Evolutionary conservation across 257 asterid species (phyloP), one percentile per base, ranked within the genome.

Genomic region (Penstemon newberryi): DNA sequence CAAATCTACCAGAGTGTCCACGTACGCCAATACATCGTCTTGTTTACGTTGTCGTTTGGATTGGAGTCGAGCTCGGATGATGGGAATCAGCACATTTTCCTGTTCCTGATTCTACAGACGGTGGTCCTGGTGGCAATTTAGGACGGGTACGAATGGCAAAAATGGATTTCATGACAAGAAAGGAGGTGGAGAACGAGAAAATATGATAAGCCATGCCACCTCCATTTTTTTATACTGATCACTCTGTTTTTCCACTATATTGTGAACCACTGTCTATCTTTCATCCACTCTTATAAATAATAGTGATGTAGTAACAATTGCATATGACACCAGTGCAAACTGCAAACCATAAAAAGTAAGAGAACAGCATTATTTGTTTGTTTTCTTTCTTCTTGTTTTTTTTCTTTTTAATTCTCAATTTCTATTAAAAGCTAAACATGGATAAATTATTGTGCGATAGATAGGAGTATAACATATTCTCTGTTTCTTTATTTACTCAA

Each of bases 1-100:
- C 72, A 88, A 65, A 67, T 74, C 83, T 54, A 13, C 56, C 15
- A 88, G 57, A 0, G 90, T 80, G 79, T 88, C 96, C 36, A 88
- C 82, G 8, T 86, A 88, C 0, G 96, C 86, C 36, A 79, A 65
- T 4, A 25, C 51, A 18, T 69, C 75, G 0, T 52, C 68, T 3
- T 75, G 83, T 41, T 60, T 41, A 19, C 6, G 19, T 36, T 36
- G 3, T 50, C 65, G 71, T 54, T 74, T 83, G 54, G 80, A 53
- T 38, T 80, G 72, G 0, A 78, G 49, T 7, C 93, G 80, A 10
- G 89, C 74, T 43, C 83, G 66, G 52, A 86, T 82, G 0, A 86
- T 70, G 1, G 91, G 93, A 13, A 84, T 71, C 36, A 84, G 40
- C 55, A 81, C 53, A 1, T 63, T 51, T 41, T 78, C 86, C 66